phyloP scores from a whole-genome alignment of 1,284 basidiomycete species.

The Irpex lacteus region DNA sequence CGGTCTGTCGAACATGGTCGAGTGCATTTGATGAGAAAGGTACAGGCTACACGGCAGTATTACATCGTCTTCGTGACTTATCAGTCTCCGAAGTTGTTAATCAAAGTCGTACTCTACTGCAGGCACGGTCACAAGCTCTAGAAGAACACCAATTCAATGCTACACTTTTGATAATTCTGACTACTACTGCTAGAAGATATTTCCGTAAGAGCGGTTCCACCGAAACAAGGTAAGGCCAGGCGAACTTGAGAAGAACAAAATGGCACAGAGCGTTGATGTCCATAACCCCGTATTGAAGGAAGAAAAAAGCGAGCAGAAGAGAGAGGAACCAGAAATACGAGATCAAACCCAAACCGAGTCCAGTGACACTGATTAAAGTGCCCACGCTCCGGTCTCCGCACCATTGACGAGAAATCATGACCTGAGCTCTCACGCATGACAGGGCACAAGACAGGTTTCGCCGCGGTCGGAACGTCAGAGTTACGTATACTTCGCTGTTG shows the following conservation, averaged over 20 bases:
- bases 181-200: neutral
- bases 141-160: no score
- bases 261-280: neutral
- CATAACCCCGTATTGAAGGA: neutral
- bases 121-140: no score
- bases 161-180: neutral
- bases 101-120: neutral
- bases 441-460: neutral
- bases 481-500: neutral
- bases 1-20: neutral
- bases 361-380: neutral
- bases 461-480: neutral
- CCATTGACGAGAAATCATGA: neutral
- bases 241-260: neutral
- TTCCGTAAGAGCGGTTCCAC: neutral
- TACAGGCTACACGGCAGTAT: neutral
- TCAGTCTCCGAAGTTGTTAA: neutral
- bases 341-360: neutral
- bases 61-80: neutral
- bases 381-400: neutral
- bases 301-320: neutral
- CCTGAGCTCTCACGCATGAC: neutral
- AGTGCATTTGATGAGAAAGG: neutral
- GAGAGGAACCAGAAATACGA: neutral
- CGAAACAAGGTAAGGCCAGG: neutral